Evolutionary conservation across 345 rosid species (phyloP), one percentile per base, ranked within the genome.

Genomic region (Salix koriyanagi): DNA sequence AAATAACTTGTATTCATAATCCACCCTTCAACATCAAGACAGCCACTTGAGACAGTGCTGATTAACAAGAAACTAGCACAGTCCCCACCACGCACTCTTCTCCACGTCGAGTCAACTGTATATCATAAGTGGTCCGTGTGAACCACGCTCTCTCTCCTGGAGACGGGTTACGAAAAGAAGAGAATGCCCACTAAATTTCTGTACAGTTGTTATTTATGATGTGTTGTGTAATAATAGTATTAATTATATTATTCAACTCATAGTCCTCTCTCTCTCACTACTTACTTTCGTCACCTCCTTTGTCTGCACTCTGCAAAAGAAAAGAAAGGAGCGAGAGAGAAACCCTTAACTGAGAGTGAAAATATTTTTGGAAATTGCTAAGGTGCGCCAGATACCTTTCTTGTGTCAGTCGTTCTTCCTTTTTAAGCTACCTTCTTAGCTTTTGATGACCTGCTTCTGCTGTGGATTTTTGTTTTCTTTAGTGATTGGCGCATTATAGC

Each of bases 401-500:
- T 50, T 50, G 56, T 16, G 56, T 16, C 56, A 50, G 56, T 50
- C 56, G 19, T n/a, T 50, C 56, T 15, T 2, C 6, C 56, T 48
- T 50, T 15, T 50, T 15, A 50, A 50, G 56, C 56, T 16, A 10
- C 44, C 19, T 2, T 50, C 19, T 2, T 50, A 50, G 56, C 56
- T 50, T 50, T 16, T 2, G 13, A 41, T 41, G 44, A 50, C 56
- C 56, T 50, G 56, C 56, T 16, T 50, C 56, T 50, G 56, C 5
- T 50, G 19, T 50, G 56, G 19, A 4, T 50, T 50, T 50, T 0
- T 50, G 19, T 14, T 50, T 50, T 16, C 56, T 50, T 50, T 50
- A 50, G 1, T 50, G 56, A 50, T 30, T 28, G 70, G 75, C 39
- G 75, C 50, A 70, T 62, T 64, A 65, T 71, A 72, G 72, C 61